Evolutionary conservation across 345 rosid genomes (phyloP), one percentile per base, ranked within the genome.

Genomic region (Linum tenue): DNA sequence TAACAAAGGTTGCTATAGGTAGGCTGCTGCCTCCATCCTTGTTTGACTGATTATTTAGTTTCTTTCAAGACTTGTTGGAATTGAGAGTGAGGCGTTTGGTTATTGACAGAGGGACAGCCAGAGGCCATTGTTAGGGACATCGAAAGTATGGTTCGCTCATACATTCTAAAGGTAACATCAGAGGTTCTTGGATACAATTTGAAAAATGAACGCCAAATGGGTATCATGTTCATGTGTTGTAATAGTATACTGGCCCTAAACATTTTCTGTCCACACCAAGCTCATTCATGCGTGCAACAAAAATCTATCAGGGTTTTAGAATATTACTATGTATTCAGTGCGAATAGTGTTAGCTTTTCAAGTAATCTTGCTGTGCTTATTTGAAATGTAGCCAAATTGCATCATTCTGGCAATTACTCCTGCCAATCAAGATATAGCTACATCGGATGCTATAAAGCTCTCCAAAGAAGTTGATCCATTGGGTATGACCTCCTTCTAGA

Each of bases 391-490:
- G 91, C 86, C 88, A 35, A 83, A 82, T 61, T 83, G 76, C 73
- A 59, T 86, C 71, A 86, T 86, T 75, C 79, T 86, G 68, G 91
- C 91, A 11, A 82, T 83, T 73, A 77, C 86, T 63, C 89, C 87
- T 15, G 87, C 92, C 40, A 86, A 84, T 81, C 89, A 82, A 82
- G 87, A 84, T 76, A 80, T 86, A 66, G 92, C 86, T 67, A 84
- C 87, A 62, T 84, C 91, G 17, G 92, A 86, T 82, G 85, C 86
- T 67, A 81, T 86, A 68, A 86, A 84, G 75, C 74, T 86, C 3
- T 75, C 92, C n/a, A 84, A 83, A 73, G 85, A 86, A 69, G 92
- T 84, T 55, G 89, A 86, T 65, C 85, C 83, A 10, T 36, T 78
- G 22, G 88, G 89, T 82, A 73, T 60, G 39, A 15, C 37, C 16